Evolutionary conservation across 148 eudicot species (phyloP).

Genomic region (Persicaria tinctoria): DNA sequence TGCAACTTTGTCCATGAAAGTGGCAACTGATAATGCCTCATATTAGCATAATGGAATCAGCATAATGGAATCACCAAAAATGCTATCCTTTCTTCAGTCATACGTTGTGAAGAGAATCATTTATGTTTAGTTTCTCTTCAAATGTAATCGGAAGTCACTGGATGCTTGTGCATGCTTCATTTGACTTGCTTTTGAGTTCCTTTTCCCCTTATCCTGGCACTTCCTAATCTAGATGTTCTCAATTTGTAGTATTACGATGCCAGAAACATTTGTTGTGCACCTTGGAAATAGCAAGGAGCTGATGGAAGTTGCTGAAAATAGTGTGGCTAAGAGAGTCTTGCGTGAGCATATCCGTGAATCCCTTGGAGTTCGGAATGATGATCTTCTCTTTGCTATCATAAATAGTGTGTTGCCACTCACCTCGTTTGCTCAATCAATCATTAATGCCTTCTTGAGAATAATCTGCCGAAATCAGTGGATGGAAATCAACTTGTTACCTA

Average conservation of each 20-base stretch:
- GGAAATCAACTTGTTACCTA: too few species aligned
- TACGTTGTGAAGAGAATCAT: not conserved
- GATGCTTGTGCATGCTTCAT: not conserved
- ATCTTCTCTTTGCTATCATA: conserved; percentile 72
- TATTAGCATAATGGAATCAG: not conserved
- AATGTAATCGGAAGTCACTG: not conserved
- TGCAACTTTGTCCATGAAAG: not conserved
- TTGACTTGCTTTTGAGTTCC: not conserved
- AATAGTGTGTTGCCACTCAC: conserved; percentile 52
- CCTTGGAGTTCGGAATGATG: conserved; percentile 88
- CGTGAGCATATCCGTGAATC: conserved; percentile 94
- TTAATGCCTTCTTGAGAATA: not conserved
- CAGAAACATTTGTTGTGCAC: conserved; percentile 93
- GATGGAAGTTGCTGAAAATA: conserved; percentile 88
- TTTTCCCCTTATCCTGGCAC: not conserved
- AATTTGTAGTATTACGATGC: conserved; percentile 79
- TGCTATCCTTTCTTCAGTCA: not conserved
- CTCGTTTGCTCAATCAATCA: not conserved
- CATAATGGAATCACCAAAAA: not conserved
- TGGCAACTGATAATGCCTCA: not conserved
- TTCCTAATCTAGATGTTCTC: not conserved
- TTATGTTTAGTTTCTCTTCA: not conserved
- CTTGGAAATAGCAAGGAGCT: conserved; percentile 98
- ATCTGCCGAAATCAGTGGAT: too few species aligned
- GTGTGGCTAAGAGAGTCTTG: conserved; percentile 81